Evolutionary conservation across 768 basidiomycete species (phyloP).

Genomic region (Antrodiella citrinella): DNA sequence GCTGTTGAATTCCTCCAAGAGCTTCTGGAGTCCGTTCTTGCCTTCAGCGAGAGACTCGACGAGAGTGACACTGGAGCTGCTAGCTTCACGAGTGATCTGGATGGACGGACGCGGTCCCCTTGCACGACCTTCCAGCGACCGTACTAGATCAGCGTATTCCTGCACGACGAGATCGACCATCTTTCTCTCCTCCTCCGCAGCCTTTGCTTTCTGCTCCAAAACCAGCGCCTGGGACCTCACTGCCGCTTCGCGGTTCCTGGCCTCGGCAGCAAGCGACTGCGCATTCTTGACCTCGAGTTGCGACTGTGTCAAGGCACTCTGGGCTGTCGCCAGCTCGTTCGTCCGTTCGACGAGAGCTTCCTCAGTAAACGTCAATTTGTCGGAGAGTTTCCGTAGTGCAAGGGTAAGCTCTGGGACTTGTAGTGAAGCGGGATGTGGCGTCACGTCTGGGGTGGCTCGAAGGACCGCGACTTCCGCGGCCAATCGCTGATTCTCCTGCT

Average conservation of each 20-base stretch:
- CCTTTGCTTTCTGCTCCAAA: constrained; percentile 36
- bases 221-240: constrained; percentile 39
- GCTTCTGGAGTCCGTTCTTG: constrained; percentile 38
- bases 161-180: constrained; percentile 59
- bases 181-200: constrained; percentile 47
- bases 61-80: constrained; percentile 11
- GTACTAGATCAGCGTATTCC: constrained; percentile 72
- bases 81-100: background rate
- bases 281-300: constrained; percentile 40
- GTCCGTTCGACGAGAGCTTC: constrained; percentile 41
- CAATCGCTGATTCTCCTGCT: constrained; percentile 52
- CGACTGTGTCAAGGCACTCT: constrained; percentile 36
- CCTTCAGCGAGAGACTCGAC: constrained; percentile 34
- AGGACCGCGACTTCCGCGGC: constrained; percentile 47
- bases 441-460: constrained; percentile 42
- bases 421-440: constrained; percentile 28
- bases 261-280: constrained; percentile 44
- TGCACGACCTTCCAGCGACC: constrained; percentile 44
- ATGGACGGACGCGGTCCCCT: constrained; percentile 6
- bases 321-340: constrained; percentile 31
- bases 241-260: constrained; percentile 49
- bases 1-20: constrained; percentile 40
- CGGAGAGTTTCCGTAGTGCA: constrained; percentile 57
- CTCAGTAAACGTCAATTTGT: constrained; percentile 61
- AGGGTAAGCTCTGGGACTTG: constrained; percentile 53